A percentile compares a stretch with the other conserved stretches of the same genome.
These are phyloP conservation scores for Chaetomiaceae sp. DNA, from an alignment of 2,329 filamentous ascomycete species.

Conservation along the genomic window DNA sequence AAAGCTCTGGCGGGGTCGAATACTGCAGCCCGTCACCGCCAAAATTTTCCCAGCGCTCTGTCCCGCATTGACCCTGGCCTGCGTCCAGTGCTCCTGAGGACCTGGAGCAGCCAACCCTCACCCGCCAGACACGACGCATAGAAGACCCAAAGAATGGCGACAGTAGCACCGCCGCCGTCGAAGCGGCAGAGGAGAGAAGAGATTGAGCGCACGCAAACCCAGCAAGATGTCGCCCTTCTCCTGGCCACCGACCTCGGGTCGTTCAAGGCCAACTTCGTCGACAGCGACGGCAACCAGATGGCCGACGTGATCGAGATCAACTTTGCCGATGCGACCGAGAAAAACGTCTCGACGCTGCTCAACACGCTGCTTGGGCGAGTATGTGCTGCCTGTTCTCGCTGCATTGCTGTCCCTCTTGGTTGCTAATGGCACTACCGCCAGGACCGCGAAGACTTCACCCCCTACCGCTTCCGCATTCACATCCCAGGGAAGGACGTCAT, in stretches of 20 bases:
- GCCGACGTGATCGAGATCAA: constrained; percentile 67
- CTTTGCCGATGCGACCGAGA: constrained; percentile 77
- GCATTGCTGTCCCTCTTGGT: not conserved
- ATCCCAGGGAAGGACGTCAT: constrained; percentile 48
- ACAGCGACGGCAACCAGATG: constrained; percentile 68
- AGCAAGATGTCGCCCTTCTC: constrained; percentile 67
- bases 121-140: not conserved
- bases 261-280: constrained; percentile 80
- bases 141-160: constrained; percentile 26
- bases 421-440: constrained; percentile 21
- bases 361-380: constrained; percentile 79
- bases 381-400: constrained; percentile 25
- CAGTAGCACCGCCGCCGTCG: constrained; percentile 31
- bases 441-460: constrained; percentile 54
- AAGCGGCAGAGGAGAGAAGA: constrained; percentile 79
- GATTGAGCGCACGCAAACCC: constrained; percentile 62
- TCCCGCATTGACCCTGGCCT: constrained; percentile 5
- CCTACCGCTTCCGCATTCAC: constrained; percentile 56
- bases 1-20: constrained; percentile 1
- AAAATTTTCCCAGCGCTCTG: constrained; percentile 20
- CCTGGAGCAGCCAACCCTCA: too few relatives aligned
- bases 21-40: constrained; percentile 25
- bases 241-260: constrained; percentile 65
- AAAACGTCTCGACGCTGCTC: constrained; percentile 79
- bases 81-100: too few relatives aligned